Percentiles rank a stretch among this genome's conserved stretches.
These are phyloP conservation scores for Arthroderma sp. DNA, from an alignment of 2,329 filamentous ascomycete genomes.

Conservation along the genomic window DNA sequence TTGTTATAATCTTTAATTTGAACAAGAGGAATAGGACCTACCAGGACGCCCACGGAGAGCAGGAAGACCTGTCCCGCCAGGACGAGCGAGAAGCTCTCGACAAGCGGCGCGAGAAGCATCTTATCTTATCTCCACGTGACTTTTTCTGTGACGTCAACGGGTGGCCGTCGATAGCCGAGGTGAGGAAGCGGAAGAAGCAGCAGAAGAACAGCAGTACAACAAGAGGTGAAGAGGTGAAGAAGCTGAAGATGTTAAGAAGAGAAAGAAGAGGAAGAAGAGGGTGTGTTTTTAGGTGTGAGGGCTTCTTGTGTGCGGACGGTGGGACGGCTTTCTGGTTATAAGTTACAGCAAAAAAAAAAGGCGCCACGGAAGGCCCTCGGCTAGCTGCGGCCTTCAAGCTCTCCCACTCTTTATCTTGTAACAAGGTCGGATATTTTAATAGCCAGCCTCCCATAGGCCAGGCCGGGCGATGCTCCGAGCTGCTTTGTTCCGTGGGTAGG, in stretches of 20 bases:
- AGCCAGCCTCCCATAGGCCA: too few species aligned
- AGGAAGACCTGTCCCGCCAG: conserved; percentile 8
- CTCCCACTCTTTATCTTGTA: not conserved
- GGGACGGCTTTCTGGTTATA: not conserved
- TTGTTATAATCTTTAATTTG: too few species aligned
- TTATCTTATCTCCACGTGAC: conserved; percentile 2
- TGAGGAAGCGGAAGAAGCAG: not conserved
- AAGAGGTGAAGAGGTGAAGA: not conserved
- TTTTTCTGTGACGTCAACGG: conserved; percentile 9
- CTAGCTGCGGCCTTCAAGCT: not conserved
- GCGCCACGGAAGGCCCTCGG: not conserved
- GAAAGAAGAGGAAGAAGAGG: not conserved
- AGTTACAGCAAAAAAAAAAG: too few species aligned
- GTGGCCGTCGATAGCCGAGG: conserved; percentile 9
- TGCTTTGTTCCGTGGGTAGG: too few species aligned
- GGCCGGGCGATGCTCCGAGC: too few species aligned
- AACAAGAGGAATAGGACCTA: conserved; percentile 5
- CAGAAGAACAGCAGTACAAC: not conserved
- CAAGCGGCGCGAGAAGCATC: conserved; percentile 12
- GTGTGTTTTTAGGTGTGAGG: not conserved
- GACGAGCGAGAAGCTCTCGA: conserved; percentile 8
- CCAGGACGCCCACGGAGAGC: conserved; percentile 5
- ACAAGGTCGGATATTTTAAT: not conserved
- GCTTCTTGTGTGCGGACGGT: not conserved
- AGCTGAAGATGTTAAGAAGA: not conserved